A percentile compares a stretch with the other conserved stretches of the same genome.
These are phyloP conservation scores for Sporisorium sorghi DNA, from an alignment of 1,284 basidiomycete species.

Conservation along the genomic window DNA sequence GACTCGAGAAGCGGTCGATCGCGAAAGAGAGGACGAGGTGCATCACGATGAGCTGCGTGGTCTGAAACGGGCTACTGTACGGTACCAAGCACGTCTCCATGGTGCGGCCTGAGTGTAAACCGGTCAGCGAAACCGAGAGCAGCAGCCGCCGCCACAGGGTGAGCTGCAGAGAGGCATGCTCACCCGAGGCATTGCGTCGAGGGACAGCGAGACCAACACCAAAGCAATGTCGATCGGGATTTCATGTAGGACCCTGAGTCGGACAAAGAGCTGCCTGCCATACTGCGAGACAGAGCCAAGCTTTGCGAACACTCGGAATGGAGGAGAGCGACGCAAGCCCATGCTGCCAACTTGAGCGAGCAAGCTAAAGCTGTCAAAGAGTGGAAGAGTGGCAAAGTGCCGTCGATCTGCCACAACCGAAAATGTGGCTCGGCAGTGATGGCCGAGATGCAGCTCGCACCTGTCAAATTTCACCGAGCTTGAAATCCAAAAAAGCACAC, in stretches of 20 bases:
- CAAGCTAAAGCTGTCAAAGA: constrained; percentile 7
- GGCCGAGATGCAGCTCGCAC: constrained; percentile 46
- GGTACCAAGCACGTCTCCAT: constrained; percentile 10
- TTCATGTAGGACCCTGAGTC: constrained; percentile 14
- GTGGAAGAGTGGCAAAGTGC: constrained; percentile 16
- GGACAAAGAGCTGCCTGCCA: too few relatives aligned
- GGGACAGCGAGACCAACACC: constrained; percentile 4
- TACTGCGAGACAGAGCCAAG: background rate
- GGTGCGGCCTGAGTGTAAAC: constrained; percentile 2
- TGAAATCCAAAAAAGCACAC: background rate
- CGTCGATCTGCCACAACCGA: background rate
- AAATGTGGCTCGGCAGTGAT: constrained; percentile 41
- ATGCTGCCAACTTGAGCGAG: constrained; percentile 8
- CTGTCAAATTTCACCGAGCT: constrained; percentile 44
- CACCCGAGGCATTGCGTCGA: constrained; percentile 24
- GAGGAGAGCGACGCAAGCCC: background rate
- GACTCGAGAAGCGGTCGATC: constrained; percentile 22
- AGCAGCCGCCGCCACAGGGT: background rate
- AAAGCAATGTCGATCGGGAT: constrained; percentile 3
- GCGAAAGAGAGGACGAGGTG: constrained; percentile 1
- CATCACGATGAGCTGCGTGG: constrained; percentile 8
- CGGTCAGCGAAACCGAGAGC: background rate
- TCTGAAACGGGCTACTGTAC: constrained; percentile 2
- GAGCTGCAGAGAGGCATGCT: constrained; percentile 25
- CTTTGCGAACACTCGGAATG: background rate